Evolutionary conservation across 1,139 yeast species (phyloP), one percentile per base, ranked within the genome.

Genomic region (Taphrina betulina): DNA sequence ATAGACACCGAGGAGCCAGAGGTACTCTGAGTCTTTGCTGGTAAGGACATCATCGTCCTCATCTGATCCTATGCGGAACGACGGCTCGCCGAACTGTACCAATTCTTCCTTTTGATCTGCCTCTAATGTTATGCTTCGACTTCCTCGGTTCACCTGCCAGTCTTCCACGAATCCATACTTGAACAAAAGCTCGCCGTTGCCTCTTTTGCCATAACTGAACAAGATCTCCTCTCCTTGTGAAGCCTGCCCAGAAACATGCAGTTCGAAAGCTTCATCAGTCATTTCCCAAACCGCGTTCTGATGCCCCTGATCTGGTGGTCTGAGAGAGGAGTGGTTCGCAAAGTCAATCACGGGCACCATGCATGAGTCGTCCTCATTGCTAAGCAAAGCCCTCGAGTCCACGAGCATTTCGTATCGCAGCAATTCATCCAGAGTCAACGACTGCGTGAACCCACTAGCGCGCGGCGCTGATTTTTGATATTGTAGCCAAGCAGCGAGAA

Each of bases 341-440:
- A 43, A 43, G 28, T 43, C 48, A 20, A 43, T 43, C 19, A 43
- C 48, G 2, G 48, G 48, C 1, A 43, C 48, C 48, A 43, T 43
- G 16, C 48, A 43, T 17, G 48, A 31, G 12, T 43, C 48, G n/a
- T 43, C 38, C 16, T 43, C 48, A 23, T 43, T 33, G 20, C 48
- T 43, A 36, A 43, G 19, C 20, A 43, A 14, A 4, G 48, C 48
- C 12, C 48, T 36, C 1, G 48, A 43, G 48, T 43, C 48, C 17
- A 43, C 29, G 23, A 43, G 16, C 48, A 31, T 43, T 31, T 43
- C 48, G 22, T 43, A 43, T 23, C 4, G 4, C 38, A 33, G 20
- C 19, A 43, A 33, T 4, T 31, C 29, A 5, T 29, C 10, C 14
- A 43, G n/a, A 5, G 10, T 1, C 12, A 43, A n/a, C 8, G 28